Percentiles rank a stretch among this genome's conserved stretches.
These are phyloP conservation scores for Apiosordaria backusii DNA, from an alignment of 495 filamentous ascomycete species.

Conservation along the genomic window DNA sequence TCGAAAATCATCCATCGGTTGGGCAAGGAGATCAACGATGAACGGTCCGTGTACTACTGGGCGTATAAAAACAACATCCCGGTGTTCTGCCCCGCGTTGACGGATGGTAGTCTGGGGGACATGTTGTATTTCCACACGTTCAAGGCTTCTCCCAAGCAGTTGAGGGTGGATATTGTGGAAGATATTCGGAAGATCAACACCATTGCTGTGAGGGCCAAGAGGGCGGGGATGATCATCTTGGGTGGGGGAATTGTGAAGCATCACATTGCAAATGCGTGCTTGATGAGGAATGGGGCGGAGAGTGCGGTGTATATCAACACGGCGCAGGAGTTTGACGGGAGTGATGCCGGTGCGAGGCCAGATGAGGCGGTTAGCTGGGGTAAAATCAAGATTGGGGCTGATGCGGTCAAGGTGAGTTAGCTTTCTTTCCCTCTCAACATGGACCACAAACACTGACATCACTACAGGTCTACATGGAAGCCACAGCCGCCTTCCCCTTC, in stretches of 20 bases:
- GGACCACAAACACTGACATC: not conserved
- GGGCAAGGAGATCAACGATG: conserved; percentile 87
- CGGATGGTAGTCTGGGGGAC: conserved; percentile 90
- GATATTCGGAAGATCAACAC: conserved; percentile 89
- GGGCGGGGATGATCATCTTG: conserved; percentile 89
- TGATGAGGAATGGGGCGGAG: conserved; percentile 97
- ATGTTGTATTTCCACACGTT: conserved; percentile 98
- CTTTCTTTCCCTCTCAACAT: not conserved
- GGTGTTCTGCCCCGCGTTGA: conserved; percentile 93
- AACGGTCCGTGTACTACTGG: conserved; percentile 89
- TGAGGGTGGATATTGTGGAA: conserved; percentile 82
- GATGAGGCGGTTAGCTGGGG: conserved; percentile 98
- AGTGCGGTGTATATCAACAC: conserved; percentile 97
- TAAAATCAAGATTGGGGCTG: conserved; percentile 85
- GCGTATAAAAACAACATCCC: conserved; percentile 90
- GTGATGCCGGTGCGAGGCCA: conserved; percentile 90
- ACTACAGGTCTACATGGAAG: conserved; percentile 77
- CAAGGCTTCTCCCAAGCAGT: conserved; percentile 70
- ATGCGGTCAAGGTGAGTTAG: conserved; percentile 77
- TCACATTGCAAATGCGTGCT: conserved; percentile 92
- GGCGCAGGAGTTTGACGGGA: conserved; percentile 93
- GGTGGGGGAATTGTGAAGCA: conserved; percentile 94
- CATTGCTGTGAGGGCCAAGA: conserved; percentile 74
- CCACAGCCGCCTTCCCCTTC: conserved; percentile 86
- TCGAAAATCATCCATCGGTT: conserved; percentile 80